Base-by-base conservation (phyloP, 495 filamentous ascomycete species). In the Rhypophila decipiens region DNA sequence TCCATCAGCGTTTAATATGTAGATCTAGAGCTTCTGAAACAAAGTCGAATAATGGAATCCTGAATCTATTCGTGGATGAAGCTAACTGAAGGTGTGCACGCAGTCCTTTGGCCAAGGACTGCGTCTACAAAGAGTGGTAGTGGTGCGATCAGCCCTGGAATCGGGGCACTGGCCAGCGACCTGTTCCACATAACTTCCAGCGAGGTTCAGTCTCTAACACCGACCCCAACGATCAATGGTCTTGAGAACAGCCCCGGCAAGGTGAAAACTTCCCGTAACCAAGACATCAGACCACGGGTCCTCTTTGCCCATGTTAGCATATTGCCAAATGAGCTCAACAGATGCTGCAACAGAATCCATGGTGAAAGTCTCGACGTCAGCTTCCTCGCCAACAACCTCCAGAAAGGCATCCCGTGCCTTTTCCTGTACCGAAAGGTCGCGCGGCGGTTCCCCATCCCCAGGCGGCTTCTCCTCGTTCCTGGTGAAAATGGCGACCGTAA, bases 241-340 rank as follows among this genome's bases (percentile, higher is more conserved):
- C 62, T 86, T 85, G 23, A 96, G 65, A 48, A 89, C 71, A 0
- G 86, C 85, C 3, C 91, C 90, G 1, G 95, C 87, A 8, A 97
- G 74, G 70, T 96, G 88, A 49, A 96, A 73, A 61, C 89, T 95
- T 5, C 91, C 91, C 17, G 91, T 96, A 24, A 88, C 72, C 18
- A 87, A 61, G 2, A 79, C 60, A 38, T 46, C 55, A 41, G 40
- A 45, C 20, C 5, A 24, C 53, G 39, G 58, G 18, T 48, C 46
- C 11, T 48, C 39, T 10, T 49, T 33, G 41, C 58, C 9, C 38
- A 38, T 4, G 47, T 34, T 9, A 53, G 46, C 9, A 60, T 45
- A 18, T 17, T 21, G 5, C 44, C 56, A n/a, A 22, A 62, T 57
- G 13, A 48, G 55, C 19, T 50, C 50, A 3, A 71, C 58, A 0